Evolutionary conservation across 2,329 filamentous ascomycete species (phyloP).

Genomic region (Geosmithia flava): DNA sequence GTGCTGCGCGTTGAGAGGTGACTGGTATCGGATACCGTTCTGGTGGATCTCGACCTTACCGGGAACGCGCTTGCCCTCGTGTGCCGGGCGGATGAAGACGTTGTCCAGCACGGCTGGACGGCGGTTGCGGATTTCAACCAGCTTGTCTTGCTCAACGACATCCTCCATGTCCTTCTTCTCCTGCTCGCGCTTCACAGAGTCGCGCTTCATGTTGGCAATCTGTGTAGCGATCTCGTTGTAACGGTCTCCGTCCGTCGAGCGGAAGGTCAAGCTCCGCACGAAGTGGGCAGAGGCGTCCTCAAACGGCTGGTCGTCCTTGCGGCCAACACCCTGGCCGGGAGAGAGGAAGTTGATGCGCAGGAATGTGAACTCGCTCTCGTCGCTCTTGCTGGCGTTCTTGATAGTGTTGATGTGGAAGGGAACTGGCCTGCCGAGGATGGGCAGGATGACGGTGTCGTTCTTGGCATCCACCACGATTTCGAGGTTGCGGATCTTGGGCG

Average conservation of each 20-base stretch:
- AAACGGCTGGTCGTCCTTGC: conserved; percentile 96
- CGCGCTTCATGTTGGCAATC: conserved; percentile 93
- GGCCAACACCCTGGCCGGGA: conserved; percentile 89
- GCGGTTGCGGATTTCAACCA: conserved; percentile 87
- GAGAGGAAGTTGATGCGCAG: conserved; percentile 95
- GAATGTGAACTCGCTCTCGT: conserved; percentile 88
- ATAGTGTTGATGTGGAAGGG: conserved; percentile 97
- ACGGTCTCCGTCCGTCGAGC: conserved; percentile 77
- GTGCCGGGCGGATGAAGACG: conserved; percentile 86
- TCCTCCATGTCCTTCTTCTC: conserved; percentile 99
- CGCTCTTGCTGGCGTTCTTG: conserved; percentile 97
- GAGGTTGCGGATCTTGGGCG: conserved; percentile 68
- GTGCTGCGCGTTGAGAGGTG: conserved; percentile 66
- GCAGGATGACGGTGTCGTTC: conserved; percentile 79
- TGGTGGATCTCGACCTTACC: conserved; percentile 97
- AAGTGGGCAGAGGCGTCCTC: conserved; percentile 95
- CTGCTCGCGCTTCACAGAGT: conserved; percentile 81
- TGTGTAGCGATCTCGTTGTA: conserved; percentile 86
- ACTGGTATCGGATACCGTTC: conserved; percentile 93
- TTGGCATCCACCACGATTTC: conserved; percentile 86
- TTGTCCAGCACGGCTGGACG: conserved; percentile 84
- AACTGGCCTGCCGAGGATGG: conserved; percentile 93
- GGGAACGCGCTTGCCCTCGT: conserved; percentile 93
- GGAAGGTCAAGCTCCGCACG: conserved; percentile 87
- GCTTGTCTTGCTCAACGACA: conserved; percentile 96